Evolutionary conservation across 345 rosid species (phyloP).

Genomic region (Hirschfeldia incana): DNA sequence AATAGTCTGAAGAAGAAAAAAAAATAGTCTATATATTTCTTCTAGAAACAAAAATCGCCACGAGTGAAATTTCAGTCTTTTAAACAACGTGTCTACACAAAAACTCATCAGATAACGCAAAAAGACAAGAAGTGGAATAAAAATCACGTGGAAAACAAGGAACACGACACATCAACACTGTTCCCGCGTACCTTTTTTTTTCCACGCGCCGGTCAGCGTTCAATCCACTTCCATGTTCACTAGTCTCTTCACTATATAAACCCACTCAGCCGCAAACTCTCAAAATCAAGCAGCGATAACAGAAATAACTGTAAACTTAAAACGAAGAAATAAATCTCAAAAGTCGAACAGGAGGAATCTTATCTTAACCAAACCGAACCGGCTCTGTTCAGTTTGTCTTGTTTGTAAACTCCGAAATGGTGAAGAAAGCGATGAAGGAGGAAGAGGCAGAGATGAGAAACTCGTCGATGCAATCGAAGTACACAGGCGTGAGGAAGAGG

Average conservation of each 20-base stretch:
- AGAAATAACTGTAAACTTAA: slow-evolving; percentile 7
- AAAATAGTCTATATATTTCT: not conserved
- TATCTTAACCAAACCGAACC: not conserved
- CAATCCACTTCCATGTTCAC: slow-evolving; percentile 13
- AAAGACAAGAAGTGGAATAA: not conserved
- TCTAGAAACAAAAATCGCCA: slow-evolving; percentile 16
- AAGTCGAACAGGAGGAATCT: slow-evolving; percentile 12
- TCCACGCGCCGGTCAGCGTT: slow-evolving; percentile 31
- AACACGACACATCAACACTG: slow-evolving; percentile 11
- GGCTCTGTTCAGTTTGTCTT: not conserved
- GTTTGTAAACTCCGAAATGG: not conserved
- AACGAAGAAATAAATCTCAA: not conserved
- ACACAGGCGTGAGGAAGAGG: slow-evolving; percentile 85
- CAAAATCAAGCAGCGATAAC: slow-evolving; percentile 9
- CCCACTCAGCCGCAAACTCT: slow-evolving; percentile 26
- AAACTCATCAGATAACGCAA: not conserved
- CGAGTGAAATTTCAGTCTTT: not conserved
- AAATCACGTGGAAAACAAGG: slow-evolving; percentile 39
- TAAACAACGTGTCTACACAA: slow-evolving; percentile 13
- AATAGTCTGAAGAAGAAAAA: not conserved
- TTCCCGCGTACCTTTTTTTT: slow-evolving; percentile 23
- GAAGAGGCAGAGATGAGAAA: slow-evolving; percentile 16
- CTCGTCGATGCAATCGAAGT: slow-evolving; percentile 43
- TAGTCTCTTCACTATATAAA: not conserved
- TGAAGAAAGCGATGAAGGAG: slow-evolving; percentile 30